Conservation (phyloP, 2,329 filamentous ascomycete genomes). For the Ceratocystiopsis brevicomis region DNA sequence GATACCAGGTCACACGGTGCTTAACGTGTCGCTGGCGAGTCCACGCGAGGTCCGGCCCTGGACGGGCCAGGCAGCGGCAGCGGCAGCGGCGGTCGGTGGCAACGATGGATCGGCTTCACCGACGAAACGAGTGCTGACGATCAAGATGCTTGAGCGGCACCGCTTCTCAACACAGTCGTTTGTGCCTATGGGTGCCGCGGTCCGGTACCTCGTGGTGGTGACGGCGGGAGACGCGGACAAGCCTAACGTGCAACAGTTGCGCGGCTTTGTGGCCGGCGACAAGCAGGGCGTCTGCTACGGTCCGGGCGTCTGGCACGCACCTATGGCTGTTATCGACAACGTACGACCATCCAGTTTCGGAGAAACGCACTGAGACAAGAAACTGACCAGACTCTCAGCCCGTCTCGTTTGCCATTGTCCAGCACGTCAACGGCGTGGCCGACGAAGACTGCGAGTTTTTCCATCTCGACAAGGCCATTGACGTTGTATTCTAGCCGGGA, state of each 20-base stretch:
- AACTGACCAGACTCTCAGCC: neutral
- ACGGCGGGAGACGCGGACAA: neutral
- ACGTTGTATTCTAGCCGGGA: conserved; percentile 4
- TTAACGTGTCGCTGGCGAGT: conserved; percentile 2
- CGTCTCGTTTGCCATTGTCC: conserved; percentile 1
- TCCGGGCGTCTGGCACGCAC: conserved; percentile 4
- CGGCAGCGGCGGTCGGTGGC: neutral
- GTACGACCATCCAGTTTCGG: neutral
- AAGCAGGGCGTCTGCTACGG: conserved; percentile 4
- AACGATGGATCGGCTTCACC: neutral
- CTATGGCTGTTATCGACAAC: conserved; percentile 2
- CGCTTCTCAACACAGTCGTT: conserved; percentile 4
- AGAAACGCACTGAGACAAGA: neutral
- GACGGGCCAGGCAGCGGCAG: neutral
- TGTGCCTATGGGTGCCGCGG: conserved; percentile 2
- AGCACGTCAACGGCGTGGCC: conserved; percentile 3
- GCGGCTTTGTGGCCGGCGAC: conserved; percentile 2
- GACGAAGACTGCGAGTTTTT: conserved; percentile 4
- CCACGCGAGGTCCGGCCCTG: neutral
- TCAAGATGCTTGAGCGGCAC: conserved; percentile 2
- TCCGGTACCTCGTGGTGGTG: conserved; percentile 2
- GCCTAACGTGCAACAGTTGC: neutral
- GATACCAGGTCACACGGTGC: neutral
- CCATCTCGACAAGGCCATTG: conserved; percentile 1
- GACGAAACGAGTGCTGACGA: neutral